phyloP scores from a whole-genome alignment of 1,139 yeast species.

The Pneumocystis sp. region DNA sequence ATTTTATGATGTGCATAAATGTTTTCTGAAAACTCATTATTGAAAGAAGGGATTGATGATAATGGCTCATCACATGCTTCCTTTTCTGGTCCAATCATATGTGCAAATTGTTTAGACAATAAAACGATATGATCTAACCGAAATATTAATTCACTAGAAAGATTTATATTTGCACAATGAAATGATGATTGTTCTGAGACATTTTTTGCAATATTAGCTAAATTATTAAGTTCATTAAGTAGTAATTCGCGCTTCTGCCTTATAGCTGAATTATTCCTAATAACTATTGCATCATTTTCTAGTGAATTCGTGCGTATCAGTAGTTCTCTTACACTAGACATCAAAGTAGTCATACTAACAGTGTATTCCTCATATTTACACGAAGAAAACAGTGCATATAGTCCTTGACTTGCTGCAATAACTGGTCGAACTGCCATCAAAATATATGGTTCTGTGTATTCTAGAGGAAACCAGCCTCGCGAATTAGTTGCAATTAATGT shows the following conservation, averaged over 20 bases:
- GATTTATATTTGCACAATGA: background rate
- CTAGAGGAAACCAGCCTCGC: conserved; percentile 96
- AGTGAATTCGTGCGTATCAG: conserved; percentile 50
- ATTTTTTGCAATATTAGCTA: conserved; percentile 1
- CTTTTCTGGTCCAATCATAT: background rate
- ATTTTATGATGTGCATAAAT: background rate
- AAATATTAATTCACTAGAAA: background rate
- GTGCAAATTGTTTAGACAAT: background rate
- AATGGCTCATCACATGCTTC: background rate
- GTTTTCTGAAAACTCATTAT: background rate
- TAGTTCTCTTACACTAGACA: conserved; percentile 63
- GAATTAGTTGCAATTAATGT: conserved; percentile 54
- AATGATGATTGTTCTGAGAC: conserved; percentile 1
- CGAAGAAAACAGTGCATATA: conserved; percentile 2
- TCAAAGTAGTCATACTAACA: conserved; percentile 39
- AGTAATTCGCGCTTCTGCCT: conserved; percentile 63
- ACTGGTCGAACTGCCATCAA: conserved; percentile 48
- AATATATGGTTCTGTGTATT: conserved; percentile 46
- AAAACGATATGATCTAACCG: background rate
- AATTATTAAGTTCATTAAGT: background rate
- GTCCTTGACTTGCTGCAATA: conserved; percentile 26
- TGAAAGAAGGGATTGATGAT: background rate
- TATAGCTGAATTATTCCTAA: conserved; percentile 52
- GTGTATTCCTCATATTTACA: conserved; percentile 17
- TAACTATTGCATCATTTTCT: conserved; percentile 68